Evolutionary conservation across 768 basidiomycete species (phyloP), one percentile per base, ranked within the genome.

Genomic region (Pleurotus sapidus): DNA sequence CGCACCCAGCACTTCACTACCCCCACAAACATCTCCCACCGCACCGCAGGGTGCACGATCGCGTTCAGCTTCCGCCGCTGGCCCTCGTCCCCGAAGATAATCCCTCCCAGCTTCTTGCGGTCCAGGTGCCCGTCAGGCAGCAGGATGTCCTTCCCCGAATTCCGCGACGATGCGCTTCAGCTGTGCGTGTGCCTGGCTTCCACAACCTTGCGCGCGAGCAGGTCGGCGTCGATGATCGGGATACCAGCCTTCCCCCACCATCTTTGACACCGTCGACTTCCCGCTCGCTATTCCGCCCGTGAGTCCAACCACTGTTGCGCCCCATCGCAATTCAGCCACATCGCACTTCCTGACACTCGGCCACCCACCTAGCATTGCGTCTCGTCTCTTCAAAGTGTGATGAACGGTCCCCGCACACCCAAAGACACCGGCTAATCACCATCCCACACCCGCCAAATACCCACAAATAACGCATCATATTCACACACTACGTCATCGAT

Each of bases 271-370:
- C 11, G 94, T 91, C 0, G 95, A 97, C 74, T 99, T 99, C 54
- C 96, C 95, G 5, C 94, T 95, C 18, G 95, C 93, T 57, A 99
- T 98, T 2, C 95, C 93, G 6, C 97, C 97, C 25, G 96, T 98
- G 18, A 99, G 83, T 40, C 97, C 96, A 60, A 97, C 83, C 58
- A 98, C 95, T 96, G 30, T 9, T 9, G 11, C 30, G 8, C 8
- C 30, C 7, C 30, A 30, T 30, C 0, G n/a, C n/a, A n/a, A n/a
- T n/a, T 30, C 30, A 30, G 30, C 3, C 8, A 20, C 20, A 9
- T 30, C 30, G 8, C 30, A 3, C 30, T 6, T 9, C 30, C 11
- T 34, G 9, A 20, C 30, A 34, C 30, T 34, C 30, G 8, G 11
- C 9, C 30, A 34, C 30, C 30, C 30, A 34, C 30, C 30, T 34